A percentile compares a stretch with the other conserved stretches of the same genome.
Conservation (phyloP, 208 protist species). For the Leishmania mexicana region DNA sequence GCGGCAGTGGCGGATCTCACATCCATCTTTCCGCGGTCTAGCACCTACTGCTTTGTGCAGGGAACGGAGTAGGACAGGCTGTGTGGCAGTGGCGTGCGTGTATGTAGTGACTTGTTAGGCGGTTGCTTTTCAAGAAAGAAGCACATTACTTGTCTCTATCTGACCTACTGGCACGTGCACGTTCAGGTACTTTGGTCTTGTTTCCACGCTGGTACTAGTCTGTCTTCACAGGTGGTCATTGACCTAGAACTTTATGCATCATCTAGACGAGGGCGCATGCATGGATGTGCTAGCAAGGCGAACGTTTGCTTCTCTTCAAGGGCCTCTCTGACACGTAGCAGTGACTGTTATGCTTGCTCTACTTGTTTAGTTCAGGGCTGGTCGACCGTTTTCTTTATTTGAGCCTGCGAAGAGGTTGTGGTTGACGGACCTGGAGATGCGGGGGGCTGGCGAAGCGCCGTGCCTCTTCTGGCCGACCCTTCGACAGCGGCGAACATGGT, state of each 20-base stretch:
- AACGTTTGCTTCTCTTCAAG: background rate
- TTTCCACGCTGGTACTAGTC: no score
- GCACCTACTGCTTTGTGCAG: conserved; percentile 82
- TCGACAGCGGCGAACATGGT: no score
- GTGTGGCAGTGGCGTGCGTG: background rate
- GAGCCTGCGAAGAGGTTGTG: background rate
- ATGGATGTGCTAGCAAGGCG: background rate
- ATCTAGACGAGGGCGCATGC: background rate
- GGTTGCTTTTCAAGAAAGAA: background rate
- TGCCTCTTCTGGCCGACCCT: background rate
- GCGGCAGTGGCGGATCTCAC: conserved; percentile 51
- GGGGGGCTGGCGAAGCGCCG: no score
- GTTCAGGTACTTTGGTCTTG: background rate
- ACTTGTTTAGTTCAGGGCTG: background rate
- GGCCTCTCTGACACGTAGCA: background rate
- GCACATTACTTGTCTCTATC: background rate
- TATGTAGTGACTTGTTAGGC: background rate
- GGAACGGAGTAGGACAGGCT: conserved; percentile 39
- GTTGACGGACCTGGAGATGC: background rate
- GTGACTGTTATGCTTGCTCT: background rate
- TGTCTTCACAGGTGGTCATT: background rate
- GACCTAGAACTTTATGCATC: background rate
- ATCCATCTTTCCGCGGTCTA: conserved; percentile 69
- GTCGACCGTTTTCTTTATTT: background rate
- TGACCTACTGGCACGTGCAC: background rate